phyloP scores from a whole-genome alignment of 495 filamentous ascomycete species.

The Penicillium malachiteum region DNA sequence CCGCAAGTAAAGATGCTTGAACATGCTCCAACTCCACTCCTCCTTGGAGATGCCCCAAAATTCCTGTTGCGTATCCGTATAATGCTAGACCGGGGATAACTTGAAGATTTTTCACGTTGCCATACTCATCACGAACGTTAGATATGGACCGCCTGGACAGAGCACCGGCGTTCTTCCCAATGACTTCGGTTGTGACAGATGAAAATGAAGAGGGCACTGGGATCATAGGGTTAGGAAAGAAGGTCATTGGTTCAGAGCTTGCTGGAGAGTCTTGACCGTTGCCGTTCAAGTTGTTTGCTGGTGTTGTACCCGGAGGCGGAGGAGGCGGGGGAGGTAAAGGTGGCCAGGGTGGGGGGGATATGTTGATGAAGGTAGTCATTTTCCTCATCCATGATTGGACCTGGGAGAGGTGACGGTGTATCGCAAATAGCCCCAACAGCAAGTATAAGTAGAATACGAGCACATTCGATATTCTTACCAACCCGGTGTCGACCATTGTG shows the following conservation, averaged over 20 bases:
- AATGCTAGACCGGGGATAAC: slow-evolving; percentile 86
- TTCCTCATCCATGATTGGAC: slow-evolving; percentile 42
- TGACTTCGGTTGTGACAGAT: slow-evolving; percentile 9
- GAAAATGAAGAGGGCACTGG: slow-evolving; percentile 22
- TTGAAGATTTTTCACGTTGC: slow-evolving; percentile 67
- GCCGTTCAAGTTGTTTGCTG: not conserved
- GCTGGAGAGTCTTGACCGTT: slow-evolving; percentile 14
- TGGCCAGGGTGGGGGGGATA: slow-evolving; percentile 26
- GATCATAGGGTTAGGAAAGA: slow-evolving; percentile 21
- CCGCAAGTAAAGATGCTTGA: slow-evolving; percentile 82
- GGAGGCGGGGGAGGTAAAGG: not conserved
- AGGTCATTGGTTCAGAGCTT: slow-evolving; percentile 5
- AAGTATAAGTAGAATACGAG: slow-evolving; percentile 76
- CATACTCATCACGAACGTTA: slow-evolving; percentile 7
- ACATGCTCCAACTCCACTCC: slow-evolving; percentile 77
- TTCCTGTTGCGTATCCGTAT: slow-evolving; percentile 80
- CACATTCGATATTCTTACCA: slow-evolving; percentile 56
- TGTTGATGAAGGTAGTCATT: slow-evolving; percentile 27
- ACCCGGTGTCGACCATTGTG: slow-evolving; percentile 19
- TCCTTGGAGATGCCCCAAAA: slow-evolving; percentile 77
- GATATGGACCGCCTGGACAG: slow-evolving; percentile 16
- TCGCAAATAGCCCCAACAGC: slow-evolving; percentile 84
- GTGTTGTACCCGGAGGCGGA: slow-evolving; percentile 5
- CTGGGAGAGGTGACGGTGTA: slow-evolving; percentile 56
- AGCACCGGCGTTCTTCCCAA: slow-evolving; percentile 13